A percentile compares a stretch with the other conserved stretches of the same genome.
These are phyloP conservation scores for Orbilia blumenaviensis DNA, from an alignment of 2,329 filamentous ascomycete genomes.

Conservation along the genomic window DNA sequence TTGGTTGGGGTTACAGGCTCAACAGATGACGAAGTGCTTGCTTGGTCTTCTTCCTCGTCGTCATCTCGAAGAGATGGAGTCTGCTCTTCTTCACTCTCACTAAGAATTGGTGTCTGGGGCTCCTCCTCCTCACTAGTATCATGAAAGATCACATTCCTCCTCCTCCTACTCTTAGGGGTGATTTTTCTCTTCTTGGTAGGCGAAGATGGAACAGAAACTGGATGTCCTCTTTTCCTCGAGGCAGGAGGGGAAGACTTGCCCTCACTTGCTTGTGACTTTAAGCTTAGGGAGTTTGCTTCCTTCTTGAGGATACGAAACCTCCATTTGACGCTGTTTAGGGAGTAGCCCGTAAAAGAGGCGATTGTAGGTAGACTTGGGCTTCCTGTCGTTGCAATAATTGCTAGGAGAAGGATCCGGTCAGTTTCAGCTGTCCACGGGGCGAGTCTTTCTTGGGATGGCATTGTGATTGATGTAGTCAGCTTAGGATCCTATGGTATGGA, in stretches of 20 bases:
- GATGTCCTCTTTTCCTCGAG: conserved; percentile 27
- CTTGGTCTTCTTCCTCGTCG: background rate
- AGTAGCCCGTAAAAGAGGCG: conserved; percentile 1
- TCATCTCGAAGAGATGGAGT: background rate
- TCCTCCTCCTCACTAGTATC: conserved; percentile 47
- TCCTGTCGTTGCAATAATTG: conserved; percentile 13
- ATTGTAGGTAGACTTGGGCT: conserved; percentile 10
- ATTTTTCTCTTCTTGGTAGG: conserved; percentile 27
- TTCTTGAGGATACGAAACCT: conserved; percentile 19
- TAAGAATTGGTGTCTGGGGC: background rate
- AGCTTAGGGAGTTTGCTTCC: background rate
- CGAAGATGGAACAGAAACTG: background rate
- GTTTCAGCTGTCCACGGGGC: conserved; percentile 24
- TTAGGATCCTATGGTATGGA: no score
- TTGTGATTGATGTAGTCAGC: background rate
- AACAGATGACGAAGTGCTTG: conserved; percentile 13
- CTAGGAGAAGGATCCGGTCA: conserved; percentile 27
- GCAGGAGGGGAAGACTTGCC: background rate
- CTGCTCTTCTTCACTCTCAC: conserved; percentile 17
- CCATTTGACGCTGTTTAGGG: conserved; percentile 7
- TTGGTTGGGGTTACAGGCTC: conserved; percentile 27
- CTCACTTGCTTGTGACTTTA: background rate
- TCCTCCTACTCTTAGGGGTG: background rate
- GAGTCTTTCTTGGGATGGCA: background rate
- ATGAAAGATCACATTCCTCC: conserved; percentile 7